Conservation (phyloP, 345 rosid species). For the Gossypium arboreum region DNA sequence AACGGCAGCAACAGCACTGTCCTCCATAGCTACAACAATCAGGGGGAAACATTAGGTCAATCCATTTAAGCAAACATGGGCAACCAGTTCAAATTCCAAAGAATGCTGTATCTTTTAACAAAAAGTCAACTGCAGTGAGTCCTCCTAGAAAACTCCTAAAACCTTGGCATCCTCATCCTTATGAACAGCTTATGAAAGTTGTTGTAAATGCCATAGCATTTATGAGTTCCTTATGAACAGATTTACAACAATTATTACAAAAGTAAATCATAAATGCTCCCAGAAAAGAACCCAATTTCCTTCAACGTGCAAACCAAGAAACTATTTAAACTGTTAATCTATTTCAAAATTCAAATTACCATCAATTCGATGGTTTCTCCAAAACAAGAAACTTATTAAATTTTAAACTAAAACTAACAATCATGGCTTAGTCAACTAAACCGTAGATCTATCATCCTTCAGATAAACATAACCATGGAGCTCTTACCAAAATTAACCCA, state of each 20-base stretch:
- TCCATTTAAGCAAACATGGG: constrained; percentile 2
- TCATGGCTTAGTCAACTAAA: not conserved
- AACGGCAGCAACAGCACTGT: constrained; percentile 81
- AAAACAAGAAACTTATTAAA: not conserved
- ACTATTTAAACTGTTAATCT: not conserved
- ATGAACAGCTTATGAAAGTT: too few species aligned
- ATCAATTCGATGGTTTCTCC: not conserved
- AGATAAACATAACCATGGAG: not conserved
- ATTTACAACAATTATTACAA: too few species aligned
- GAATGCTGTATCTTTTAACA: not conserved
- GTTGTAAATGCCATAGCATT: too few species aligned
- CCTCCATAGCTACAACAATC: constrained; percentile 76
- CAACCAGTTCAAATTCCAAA: not conserved
- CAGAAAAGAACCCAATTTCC: not conserved
- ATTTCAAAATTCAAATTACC: not conserved
- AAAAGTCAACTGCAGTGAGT: not conserved
- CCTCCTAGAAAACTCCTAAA: not conserved
- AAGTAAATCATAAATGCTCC: not conserved
- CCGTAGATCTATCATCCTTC: not conserved
- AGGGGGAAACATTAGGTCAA: constrained; percentile 14
- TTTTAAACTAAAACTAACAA: not conserved
- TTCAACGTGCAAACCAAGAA: constrained; percentile 1
- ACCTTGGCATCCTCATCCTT: too few species aligned
- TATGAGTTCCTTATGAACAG: too few species aligned
- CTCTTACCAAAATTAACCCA: not conserved